Evolutionary conservation across 371 early-diverging fungal species (phyloP).

Genomic region (Vairimorpha apis): DNA sequence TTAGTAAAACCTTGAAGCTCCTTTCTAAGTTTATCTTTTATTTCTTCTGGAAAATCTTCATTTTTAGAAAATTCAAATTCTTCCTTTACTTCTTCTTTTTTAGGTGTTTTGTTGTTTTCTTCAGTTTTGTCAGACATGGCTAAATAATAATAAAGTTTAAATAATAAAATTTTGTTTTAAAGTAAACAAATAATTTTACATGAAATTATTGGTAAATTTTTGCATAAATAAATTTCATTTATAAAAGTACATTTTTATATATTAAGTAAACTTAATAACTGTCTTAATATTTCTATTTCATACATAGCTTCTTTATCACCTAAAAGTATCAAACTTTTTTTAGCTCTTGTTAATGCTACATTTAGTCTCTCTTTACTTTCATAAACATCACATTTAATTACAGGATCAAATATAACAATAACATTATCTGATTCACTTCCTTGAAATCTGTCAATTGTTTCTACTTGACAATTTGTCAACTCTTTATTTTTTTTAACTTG

Average conservation of each 20-base stretch:
- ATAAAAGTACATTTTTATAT: not conserved
- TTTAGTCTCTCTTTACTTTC: constrained; percentile 85
- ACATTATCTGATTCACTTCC: constrained; percentile 61
- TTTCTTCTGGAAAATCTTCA: constrained; percentile 16
- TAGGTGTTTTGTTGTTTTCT: not conserved
- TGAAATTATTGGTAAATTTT: not conserved
- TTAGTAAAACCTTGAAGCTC: constrained; percentile 3
- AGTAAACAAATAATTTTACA: not conserved
- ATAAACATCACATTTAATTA: constrained; percentile 68
- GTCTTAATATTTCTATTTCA: constrained; percentile 33
- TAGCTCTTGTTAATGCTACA: constrained; percentile 88
- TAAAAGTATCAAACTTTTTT: constrained; percentile 69
- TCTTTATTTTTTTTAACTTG: constrained; percentile 68
- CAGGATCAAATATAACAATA: constrained; percentile 58
- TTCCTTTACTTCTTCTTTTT: not conserved
- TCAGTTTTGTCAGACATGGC: not conserved
- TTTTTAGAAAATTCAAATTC: constrained; percentile 12
- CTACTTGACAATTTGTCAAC: constrained; percentile 38
- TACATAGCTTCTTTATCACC: constrained; percentile 32
- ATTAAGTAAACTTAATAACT: constrained; percentile 15
- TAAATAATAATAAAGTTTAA: no score
- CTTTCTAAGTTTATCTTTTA: constrained; percentile 15
- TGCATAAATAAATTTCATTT: not conserved
- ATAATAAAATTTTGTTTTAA: no score
- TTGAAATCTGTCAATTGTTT: constrained; percentile 62